Conservation (phyloP, 1,139 yeast species). For the Candida pseudoviswanathii region DNA sequence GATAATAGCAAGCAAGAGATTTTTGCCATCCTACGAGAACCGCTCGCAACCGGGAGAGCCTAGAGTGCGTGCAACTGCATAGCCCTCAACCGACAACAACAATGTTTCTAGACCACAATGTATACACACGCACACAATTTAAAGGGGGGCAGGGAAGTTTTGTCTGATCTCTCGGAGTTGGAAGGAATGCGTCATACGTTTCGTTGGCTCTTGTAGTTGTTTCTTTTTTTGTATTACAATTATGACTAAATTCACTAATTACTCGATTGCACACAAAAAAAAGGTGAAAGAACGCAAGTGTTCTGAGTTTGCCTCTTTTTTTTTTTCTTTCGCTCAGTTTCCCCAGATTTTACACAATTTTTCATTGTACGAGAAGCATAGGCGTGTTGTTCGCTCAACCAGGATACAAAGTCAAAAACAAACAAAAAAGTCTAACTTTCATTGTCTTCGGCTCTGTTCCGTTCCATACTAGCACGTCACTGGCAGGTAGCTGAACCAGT, state of each 20-base stretch:
- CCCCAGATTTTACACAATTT: neutral
- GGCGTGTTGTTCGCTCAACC: too few species aligned
- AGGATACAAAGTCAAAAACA: neutral
- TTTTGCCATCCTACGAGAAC: too few species aligned
- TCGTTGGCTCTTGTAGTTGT: neutral
- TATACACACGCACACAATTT: neutral
- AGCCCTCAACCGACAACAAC: too few species aligned
- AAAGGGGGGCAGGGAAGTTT: neutral
- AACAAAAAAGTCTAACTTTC: too few species aligned
- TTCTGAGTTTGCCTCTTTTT: neutral
- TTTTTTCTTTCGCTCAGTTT: neutral
- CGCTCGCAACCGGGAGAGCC: too few species aligned
- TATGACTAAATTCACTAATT: neutral
- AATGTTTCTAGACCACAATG: too few species aligned
- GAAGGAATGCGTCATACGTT: neutral
- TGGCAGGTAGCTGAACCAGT: neutral
- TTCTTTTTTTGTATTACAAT: neutral
- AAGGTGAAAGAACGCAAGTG: too few species aligned
- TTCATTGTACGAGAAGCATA: neutral
- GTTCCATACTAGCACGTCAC: neutral
- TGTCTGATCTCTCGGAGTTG: constrained; percentile 1
- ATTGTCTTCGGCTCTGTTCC: neutral
- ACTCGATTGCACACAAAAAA: too few species aligned
- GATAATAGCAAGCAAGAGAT: too few species aligned
- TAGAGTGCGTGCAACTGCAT: too few species aligned